A percentile compares a stretch with the other conserved stretches of the same genome.
These are phyloP conservation scores for Hypseocharis bilobata DNA, from an alignment of 441 rosid genomes.

Conservation along the genomic window DNA sequence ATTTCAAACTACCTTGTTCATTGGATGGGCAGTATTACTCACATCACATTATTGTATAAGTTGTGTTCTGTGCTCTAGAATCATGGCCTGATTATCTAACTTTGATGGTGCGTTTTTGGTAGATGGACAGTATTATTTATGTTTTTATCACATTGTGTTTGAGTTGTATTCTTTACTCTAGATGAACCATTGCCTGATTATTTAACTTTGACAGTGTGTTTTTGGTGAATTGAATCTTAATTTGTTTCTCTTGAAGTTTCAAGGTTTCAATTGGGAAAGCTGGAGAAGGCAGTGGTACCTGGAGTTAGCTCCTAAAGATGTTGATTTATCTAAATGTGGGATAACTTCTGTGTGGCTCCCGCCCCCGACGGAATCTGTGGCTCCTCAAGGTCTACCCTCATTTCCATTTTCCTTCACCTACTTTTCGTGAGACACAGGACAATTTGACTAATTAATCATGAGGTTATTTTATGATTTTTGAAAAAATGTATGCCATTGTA, in stretches of 20 bases:
- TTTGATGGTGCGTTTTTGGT: not conserved
- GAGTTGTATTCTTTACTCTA: not conserved
- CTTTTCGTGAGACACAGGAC: not conserved
- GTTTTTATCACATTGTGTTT: too few relatives aligned
- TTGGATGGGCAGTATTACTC: not conserved
- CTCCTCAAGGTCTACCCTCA: slow-evolving; percentile 37
- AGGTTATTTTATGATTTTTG: not conserved
- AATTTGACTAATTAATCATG: not conserved
- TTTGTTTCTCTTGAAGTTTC: slow-evolving; percentile 33
- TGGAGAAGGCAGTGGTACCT: slow-evolving; percentile 48
- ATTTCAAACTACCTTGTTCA: not conserved
- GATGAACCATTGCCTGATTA: not conserved
- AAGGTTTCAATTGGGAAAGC: slow-evolving; percentile 57
- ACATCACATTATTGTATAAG: too few relatives aligned
- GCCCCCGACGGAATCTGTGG: slow-evolving; percentile 49
- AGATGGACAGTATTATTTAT: not conserved
- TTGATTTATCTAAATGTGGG: slow-evolving; percentile 39
- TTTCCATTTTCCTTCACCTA: not conserved
- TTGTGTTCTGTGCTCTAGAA: not conserved
- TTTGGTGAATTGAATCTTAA: not conserved
- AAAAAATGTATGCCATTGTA: slow-evolving; percentile 3
- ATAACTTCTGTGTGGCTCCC: slow-evolving; percentile 48
- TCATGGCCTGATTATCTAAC: not conserved
- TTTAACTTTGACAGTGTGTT: not conserved
- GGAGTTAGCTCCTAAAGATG: slow-evolving; percentile 43